A percentile compares a stretch with the other conserved stretches of the same genome.
Evolutionary conservation across 2,329 filamentous ascomycete species (phyloP).

Genomic region (Ceratocystiopsis sp.): DNA sequence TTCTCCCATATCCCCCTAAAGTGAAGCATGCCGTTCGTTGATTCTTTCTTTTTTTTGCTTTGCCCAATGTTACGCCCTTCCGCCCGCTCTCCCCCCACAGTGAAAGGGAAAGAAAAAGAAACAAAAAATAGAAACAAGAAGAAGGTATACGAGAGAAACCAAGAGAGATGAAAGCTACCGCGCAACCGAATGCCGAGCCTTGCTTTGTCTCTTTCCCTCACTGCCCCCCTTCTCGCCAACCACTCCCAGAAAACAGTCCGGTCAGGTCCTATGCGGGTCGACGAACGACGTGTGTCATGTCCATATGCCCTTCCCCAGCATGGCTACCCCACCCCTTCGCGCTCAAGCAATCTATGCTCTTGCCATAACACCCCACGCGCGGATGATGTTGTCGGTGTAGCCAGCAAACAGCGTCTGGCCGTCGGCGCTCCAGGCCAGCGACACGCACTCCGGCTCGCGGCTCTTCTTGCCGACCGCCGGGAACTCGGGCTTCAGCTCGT

Average conservation of each 20-base stretch:
- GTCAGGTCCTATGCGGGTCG: too few relatives aligned
- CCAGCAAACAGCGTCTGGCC: constrained; percentile 98
- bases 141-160: neutral
- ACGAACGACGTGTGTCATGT: too few relatives aligned
- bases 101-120: neutral
- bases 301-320: too few relatives aligned
- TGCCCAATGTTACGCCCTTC: too few relatives aligned
- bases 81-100: too few relatives aligned
- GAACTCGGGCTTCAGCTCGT: constrained; percentile 98
- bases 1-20: too few relatives aligned
- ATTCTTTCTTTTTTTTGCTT: too few relatives aligned
- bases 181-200: too few relatives aligned
- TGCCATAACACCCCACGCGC: constrained; percentile 95
- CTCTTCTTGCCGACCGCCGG: constrained; percentile 95
- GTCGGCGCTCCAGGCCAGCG: constrained; percentile 92
- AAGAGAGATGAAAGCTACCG: too few relatives aligned
- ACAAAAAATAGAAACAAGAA: neutral
- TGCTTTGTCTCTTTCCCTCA: neutral
- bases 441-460: constrained; percentile 95
- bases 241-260: neutral
- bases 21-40: too few relatives aligned
- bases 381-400: constrained; percentile 99
- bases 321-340: neutral
- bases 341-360: constrained; percentile 43
- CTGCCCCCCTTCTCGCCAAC: neutral